Percentiles rank a stretch among this genome's conserved stretches.
Evolutionary conservation across 495 filamentous ascomycete genomes (phyloP).

Genomic region (Penicillium dipodomyicola): DNA sequence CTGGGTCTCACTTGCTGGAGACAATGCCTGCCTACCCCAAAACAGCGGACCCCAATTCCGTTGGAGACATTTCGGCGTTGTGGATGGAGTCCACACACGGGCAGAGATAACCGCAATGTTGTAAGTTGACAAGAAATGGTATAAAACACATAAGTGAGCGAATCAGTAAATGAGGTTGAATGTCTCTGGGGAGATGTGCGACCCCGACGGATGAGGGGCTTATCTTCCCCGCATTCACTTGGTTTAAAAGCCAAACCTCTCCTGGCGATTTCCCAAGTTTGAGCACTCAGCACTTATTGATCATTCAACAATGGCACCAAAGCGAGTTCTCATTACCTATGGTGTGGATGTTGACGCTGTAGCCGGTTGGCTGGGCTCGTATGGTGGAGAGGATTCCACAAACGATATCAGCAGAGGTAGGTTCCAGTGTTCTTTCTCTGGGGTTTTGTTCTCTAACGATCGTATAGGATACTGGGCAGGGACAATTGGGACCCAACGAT

Average conservation of each 20-base stretch:
- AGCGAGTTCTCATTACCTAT: slow-evolving; percentile 55
- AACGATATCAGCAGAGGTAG: slow-evolving; percentile 63
- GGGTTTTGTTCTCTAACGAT: slow-evolving; percentile 14
- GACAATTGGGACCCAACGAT: slow-evolving; percentile 63
- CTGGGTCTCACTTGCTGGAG: neutral
- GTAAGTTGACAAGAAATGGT: neutral
- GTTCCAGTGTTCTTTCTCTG: neutral
- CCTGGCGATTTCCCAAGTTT: neutral
- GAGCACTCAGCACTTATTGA: neutral
- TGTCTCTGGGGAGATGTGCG: neutral
- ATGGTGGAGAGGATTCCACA: slow-evolving; percentile 64
- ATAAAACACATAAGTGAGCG: too few relatives aligned
- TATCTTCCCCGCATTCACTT: slow-evolving; percentile 19
- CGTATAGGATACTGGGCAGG: slow-evolving; percentile 64
- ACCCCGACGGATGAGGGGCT: slow-evolving; percentile 19
- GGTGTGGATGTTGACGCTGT: slow-evolving; percentile 68
- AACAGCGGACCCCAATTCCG: slow-evolving; percentile 10
- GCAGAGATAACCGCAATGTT: neutral
- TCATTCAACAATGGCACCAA: slow-evolving; percentile 30
- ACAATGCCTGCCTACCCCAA: slow-evolving; percentile 18
- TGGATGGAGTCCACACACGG: neutral
- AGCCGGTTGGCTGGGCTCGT: slow-evolving; percentile 68
- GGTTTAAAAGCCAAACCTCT: slow-evolving; percentile 7
- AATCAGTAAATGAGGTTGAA: neutral
- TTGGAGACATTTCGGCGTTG: slow-evolving; percentile 6